Evolutionary conservation across 2,329 filamentous ascomycete species (phyloP).

Genomic region (Penicillium nordicum): DNA sequence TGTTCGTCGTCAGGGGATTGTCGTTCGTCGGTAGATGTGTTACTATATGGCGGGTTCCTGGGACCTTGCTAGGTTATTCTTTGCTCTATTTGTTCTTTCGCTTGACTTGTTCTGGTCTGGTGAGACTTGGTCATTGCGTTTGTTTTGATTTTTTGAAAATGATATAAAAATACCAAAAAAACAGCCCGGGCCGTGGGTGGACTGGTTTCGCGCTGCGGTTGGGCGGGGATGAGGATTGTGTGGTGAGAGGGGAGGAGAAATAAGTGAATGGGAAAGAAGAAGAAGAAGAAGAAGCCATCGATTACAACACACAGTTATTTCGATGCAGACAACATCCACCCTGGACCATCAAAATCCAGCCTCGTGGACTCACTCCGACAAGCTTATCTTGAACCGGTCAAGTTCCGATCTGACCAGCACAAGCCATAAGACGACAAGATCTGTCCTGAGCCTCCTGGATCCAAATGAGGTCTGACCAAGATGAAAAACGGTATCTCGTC

Average conservation of each 20-base stretch:
- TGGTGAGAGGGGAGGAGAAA: neutral
- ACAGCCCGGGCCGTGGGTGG: slow-evolving; percentile 19
- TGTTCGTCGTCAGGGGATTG: slow-evolving; percentile 38
- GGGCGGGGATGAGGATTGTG: slow-evolving; percentile 19
- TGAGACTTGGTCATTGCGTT: slow-evolving; percentile 12
- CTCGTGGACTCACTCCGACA: slow-evolving; percentile 12
- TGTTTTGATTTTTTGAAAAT: slow-evolving; percentile 10
- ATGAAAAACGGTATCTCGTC: slow-evolving; percentile 9
- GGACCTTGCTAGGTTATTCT: neutral
- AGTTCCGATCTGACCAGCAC: neutral
- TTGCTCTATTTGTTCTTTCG: neutral
- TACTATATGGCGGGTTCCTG: neutral
- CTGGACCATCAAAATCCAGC: slow-evolving; percentile 9
- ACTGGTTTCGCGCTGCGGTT: slow-evolving; percentile 16
- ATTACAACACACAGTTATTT: neutral
- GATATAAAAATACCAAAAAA: slow-evolving; percentile 14
- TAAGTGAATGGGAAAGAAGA: neutral
- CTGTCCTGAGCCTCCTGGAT: slow-evolving; percentile 6
- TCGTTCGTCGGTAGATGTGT: slow-evolving; percentile 36
- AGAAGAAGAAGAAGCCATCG: slow-evolving; percentile 16
- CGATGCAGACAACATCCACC: slow-evolving; percentile 18
- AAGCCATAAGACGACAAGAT: slow-evolving; percentile 16
- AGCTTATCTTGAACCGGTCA: slow-evolving; percentile 19
- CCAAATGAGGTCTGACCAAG: neutral
- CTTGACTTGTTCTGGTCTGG: slow-evolving; percentile 9